Conservation (phyloP, 495 filamentous ascomycete genomes). For the Aspergillus egyptiacus region DNA sequence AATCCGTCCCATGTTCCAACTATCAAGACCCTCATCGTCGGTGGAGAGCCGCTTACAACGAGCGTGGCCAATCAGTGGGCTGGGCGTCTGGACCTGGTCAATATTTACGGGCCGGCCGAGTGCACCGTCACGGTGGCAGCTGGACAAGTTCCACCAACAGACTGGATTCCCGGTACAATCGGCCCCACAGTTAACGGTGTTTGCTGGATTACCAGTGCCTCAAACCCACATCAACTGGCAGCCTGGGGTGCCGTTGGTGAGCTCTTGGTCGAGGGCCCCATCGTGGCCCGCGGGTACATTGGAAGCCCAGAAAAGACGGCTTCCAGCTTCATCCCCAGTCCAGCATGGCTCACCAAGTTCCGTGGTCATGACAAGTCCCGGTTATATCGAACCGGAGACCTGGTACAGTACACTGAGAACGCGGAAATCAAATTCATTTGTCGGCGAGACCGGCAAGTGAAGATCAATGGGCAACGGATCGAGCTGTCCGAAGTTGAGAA, state of each 20-base stretch:
- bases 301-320: conserved; percentile 11
- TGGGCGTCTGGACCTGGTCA: not conserved
- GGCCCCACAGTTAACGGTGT: not conserved
- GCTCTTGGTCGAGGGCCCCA: conserved; percentile 39
- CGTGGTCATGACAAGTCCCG: not conserved
- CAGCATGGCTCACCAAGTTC: conserved; percentile 23
- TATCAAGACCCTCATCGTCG: conserved; percentile 13
- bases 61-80: conserved; percentile 18
- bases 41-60: conserved; percentile 14
- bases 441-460: conserved; percentile 30
- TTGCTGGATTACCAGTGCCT: not conserved
- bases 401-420: conserved; percentile 25
- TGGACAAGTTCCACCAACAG: not conserved
- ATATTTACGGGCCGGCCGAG: conserved; percentile 9
- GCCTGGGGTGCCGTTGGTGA: conserved; percentile 41
- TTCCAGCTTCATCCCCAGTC: conserved; percentile 12
- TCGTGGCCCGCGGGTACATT: conserved; percentile 17
- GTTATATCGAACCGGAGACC: conserved; percentile 22
- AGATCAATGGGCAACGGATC: conserved; percentile 14
- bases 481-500: conserved; percentile 30
- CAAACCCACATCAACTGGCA: not conserved
- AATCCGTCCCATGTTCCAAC: conserved; percentile 15
- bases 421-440: conserved; percentile 36
- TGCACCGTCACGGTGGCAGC: not conserved
- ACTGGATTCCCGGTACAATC: not conserved